Evolutionary conservation across 2,329 filamentous ascomycete species (phyloP).

Genomic region (Meredithiella fracta): DNA sequence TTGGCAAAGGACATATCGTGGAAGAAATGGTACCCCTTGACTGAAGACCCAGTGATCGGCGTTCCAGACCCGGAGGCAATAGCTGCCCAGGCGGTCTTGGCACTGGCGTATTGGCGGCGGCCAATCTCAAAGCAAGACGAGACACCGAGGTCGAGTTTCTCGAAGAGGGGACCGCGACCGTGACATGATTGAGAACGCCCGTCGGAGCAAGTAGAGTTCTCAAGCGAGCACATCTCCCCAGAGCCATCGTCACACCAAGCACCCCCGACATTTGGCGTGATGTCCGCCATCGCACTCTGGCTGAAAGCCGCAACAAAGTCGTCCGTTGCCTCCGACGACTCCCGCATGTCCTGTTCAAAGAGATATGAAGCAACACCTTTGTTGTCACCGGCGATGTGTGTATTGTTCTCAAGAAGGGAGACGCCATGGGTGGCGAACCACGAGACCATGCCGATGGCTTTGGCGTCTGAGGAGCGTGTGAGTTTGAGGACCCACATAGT

Average conservation of each 20-base stretch:
- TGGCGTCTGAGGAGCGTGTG: constrained; percentile 53
- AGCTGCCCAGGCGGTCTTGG: constrained; percentile 23
- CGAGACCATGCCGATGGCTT: constrained; percentile 64
- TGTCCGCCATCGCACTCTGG: constrained; percentile 80
- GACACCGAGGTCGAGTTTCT: constrained; percentile 49
- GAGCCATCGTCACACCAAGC: constrained; percentile 77
- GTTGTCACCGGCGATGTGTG: constrained; percentile 82
- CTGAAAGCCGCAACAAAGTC: constrained; percentile 81
- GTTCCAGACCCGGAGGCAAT: constrained; percentile 21
- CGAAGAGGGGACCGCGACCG: constrained; percentile 51
- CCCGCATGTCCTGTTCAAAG: constrained; percentile 54
- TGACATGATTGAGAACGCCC: constrained; percentile 53
- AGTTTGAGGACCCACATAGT: constrained; percentile 65
- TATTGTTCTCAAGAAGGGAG: constrained; percentile 82
- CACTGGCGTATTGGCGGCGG: constrained; percentile 45
- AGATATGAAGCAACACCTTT: constrained; percentile 82
- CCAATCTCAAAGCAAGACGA: constrained; percentile 67
- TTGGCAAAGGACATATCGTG: constrained; percentile 59
- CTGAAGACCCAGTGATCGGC: constrained; percentile 43
- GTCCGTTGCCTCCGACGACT: constrained; percentile 35
- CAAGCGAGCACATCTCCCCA: constrained; percentile 48
- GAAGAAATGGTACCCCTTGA: constrained; percentile 68
- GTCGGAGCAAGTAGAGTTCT: constrained; percentile 62
- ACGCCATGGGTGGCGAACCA: constrained; percentile 93
- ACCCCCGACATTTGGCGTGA: constrained; percentile 67